A percentile compares a stretch with the other conserved stretches of the same genome.
phyloP scores from a whole-genome alignment of 495 filamentous ascomycete genomes.

The Sporormia fimetaria region DNA sequence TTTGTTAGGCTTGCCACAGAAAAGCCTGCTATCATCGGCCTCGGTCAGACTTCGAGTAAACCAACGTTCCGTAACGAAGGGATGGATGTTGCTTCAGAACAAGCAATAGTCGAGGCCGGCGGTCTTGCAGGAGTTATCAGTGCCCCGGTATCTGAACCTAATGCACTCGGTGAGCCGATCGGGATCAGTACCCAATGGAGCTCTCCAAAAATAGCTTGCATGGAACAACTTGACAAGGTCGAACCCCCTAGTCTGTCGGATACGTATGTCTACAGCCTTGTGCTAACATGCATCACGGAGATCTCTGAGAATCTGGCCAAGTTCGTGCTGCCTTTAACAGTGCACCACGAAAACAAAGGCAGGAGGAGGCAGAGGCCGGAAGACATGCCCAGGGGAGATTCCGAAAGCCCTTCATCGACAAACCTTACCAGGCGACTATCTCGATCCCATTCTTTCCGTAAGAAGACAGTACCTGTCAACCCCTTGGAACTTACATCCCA shows the following conservation, averaged over 20 bases:
- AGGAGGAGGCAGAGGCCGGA: slow-evolving; percentile 33
- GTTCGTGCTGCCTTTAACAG: slow-evolving; percentile 80
- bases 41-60: slow-evolving; percentile 74
- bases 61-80: slow-evolving; percentile 41
- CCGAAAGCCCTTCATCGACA: slow-evolving; percentile 1
- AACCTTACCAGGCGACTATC: background rate
- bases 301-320: slow-evolving; percentile 87
- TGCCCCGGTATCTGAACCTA: slow-evolving; percentile 43
- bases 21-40: slow-evolving; percentile 74
- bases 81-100: slow-evolving; percentile 50
- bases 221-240: slow-evolving; percentile 87
- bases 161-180: slow-evolving; percentile 37
- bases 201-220: slow-evolving; percentile 71
- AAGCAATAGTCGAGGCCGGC: slow-evolving; percentile 75
- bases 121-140: slow-evolving; percentile 82
- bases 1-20: slow-evolving; percentile 85
- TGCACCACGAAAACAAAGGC: slow-evolving; percentile 48
- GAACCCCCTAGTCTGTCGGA: slow-evolving; percentile 76
- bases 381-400: slow-evolving; percentile 4
- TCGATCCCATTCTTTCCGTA: slow-evolving; percentile 33
- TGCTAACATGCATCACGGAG: slow-evolving; percentile 73
- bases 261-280: slow-evolving; percentile 85
- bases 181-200: slow-evolving; percentile 91
- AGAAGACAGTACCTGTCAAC: slow-evolving; percentile 58
- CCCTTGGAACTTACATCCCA: slow-evolving; percentile 63